phyloP scores from a whole-genome alignment of 2,329 filamentous ascomycete species.

The Nemania abortiva region DNA sequence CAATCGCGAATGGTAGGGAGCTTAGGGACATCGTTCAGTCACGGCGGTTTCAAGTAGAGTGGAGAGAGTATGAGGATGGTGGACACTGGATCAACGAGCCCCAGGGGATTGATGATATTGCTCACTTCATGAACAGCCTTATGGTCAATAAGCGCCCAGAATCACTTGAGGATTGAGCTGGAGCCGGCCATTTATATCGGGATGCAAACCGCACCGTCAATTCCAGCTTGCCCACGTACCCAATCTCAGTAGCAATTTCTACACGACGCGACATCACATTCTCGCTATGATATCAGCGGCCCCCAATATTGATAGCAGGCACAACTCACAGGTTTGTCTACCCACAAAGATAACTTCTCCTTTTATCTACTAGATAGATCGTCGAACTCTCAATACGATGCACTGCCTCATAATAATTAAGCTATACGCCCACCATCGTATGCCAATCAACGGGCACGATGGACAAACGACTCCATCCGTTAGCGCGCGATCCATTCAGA shows the following conservation, averaged over 20 bases:
- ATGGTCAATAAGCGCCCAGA: background rate
- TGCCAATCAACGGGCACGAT: background rate
- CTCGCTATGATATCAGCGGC: too few relatives aligned
- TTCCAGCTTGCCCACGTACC: too few relatives aligned
- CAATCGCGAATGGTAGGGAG: constrained; percentile 43
- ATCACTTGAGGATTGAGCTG: background rate
- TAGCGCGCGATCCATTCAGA: background rate
- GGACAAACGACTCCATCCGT: background rate
- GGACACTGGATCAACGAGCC: constrained; percentile 45
- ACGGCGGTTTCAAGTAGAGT: constrained; percentile 40
- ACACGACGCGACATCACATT: too few relatives aligned
- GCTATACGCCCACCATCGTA: background rate
- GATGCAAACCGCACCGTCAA: too few relatives aligned
- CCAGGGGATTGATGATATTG: constrained; percentile 43
- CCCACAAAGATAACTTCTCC: background rate
- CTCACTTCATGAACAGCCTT: constrained; percentile 27
- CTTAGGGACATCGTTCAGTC: constrained; percentile 43
- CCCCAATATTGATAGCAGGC: background rate
- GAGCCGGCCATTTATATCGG: background rate
- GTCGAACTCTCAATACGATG: background rate
- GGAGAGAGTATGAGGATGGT: constrained; percentile 38
- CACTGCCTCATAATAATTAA: background rate
- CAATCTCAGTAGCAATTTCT: too few relatives aligned
- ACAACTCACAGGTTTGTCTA: background rate
- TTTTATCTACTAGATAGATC: background rate